Evolutionary conservation across 805 yeast species (phyloP).

Genomic region (Saturnispora zaruensis): DNA sequence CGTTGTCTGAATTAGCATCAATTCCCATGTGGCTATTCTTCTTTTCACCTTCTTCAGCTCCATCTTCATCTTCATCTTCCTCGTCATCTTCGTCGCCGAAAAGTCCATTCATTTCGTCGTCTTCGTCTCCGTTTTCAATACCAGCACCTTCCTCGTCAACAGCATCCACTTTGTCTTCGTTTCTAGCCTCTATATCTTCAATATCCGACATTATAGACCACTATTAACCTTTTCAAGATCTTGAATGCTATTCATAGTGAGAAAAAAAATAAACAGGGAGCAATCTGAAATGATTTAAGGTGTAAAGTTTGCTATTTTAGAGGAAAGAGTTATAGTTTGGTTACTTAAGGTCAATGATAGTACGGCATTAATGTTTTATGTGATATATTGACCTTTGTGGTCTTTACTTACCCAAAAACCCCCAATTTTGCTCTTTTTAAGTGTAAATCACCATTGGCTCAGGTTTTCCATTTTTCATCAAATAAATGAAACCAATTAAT

Average conservation of each 20-base stretch:
- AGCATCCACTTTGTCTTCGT: not conserved
- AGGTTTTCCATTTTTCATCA: too few relatives aligned
- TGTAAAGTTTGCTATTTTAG: not conserved
- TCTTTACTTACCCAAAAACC: too few relatives aligned
- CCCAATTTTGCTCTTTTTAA: too few relatives aligned
- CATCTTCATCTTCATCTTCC: slow-evolving; percentile 4
- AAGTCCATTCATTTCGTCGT: slow-evolving; percentile 10
- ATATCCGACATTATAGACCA: not conserved
- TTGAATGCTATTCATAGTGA: not conserved
- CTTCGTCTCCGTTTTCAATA: slow-evolving; percentile 11
- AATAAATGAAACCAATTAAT: too few relatives aligned
- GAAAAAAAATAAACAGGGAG: not conserved
- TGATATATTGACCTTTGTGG: too few relatives aligned
- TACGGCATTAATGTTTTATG: not conserved
- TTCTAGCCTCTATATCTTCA: not conserved
- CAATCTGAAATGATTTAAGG: not conserved
- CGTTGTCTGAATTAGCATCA: slow-evolving; percentile 15
- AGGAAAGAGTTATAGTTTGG: too few relatives aligned
- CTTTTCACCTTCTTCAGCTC: slow-evolving; percentile 1
- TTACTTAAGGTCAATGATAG: too few relatives aligned
- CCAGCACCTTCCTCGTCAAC: slow-evolving; percentile 2
- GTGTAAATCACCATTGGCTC: too few relatives aligned
- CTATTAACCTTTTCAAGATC: not conserved
- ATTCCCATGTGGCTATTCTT: slow-evolving; percentile 2
- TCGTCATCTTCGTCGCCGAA: slow-evolving; percentile 10